phyloP scores from a whole-genome alignment of 306 rosid species.

The Pachyrhizus erosus region DNA sequence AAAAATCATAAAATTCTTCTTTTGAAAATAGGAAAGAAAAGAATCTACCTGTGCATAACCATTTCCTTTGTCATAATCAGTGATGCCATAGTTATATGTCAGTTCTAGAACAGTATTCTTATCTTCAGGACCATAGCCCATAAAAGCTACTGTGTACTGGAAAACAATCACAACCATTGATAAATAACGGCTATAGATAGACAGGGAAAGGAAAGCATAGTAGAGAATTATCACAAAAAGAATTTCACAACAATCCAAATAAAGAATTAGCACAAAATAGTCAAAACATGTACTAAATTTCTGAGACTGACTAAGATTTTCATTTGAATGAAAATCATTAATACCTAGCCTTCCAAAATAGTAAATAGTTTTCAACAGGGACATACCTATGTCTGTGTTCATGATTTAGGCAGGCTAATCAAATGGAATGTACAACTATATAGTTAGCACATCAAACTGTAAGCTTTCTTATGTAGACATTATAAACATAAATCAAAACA shows the following conservation, averaged over 20 bases:
- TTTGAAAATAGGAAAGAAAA: conserved; percentile 18
- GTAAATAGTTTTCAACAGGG: conserved; percentile 13
- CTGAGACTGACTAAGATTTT: conserved; percentile 15
- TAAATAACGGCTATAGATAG: not conserved
- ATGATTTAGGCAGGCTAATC: conserved; percentile 13
- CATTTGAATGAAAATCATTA: not conserved
- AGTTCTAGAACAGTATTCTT: conserved; percentile 79
- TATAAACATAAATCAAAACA: conserved; percentile 19
- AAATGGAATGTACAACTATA: conserved; percentile 9
- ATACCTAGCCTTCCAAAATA: conserved; percentile 15
- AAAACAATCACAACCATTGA: conserved; percentile 31
- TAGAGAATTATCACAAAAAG: conserved; percentile 14
- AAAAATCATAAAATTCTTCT: conserved; percentile 8
- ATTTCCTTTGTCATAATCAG: conserved; percentile 85
- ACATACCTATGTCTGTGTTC: not conserved
- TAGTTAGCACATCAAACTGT: not conserved
- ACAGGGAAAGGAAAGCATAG: conserved; percentile 27
- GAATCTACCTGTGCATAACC: conserved; percentile 80
- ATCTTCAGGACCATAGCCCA: conserved; percentile 92
- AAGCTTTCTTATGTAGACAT: conserved; percentile 11
- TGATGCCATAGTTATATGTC: conserved; percentile 87
- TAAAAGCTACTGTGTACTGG: conserved; percentile 68
- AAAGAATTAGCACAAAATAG: not conserved
- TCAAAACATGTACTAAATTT: not conserved
- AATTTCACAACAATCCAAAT: not conserved